Base-by-base conservation (phyloP, 768 basidiomycete species). In the Boletellus emodensis region DNA sequence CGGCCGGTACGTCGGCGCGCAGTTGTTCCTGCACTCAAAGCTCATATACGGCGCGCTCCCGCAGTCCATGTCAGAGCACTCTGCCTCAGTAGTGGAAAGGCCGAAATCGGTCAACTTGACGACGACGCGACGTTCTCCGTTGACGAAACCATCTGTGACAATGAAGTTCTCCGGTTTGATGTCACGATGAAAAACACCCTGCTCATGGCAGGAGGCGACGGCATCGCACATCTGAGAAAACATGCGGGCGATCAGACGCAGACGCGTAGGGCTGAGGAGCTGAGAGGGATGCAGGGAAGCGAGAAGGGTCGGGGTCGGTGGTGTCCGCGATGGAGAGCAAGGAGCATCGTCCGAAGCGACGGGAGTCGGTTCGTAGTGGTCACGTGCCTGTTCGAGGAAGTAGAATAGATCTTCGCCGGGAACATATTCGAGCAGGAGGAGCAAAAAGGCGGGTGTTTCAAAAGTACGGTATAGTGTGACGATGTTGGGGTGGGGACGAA, bases 111-210 rank as follows among this genome's bases (percentile, higher is more conserved):
- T 84, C 55, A 99, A 79, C 75, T 99, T 99, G 74, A 97, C 94
- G 47, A 95, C 73, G 53, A 99, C 95, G 64, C 87, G 87, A 61
- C 91, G 83, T 67, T 92, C 90, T n/a, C 74, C 64, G 17, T 79
- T 76, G 34, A 72, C 65, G 68, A 79, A 81, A 14, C 83, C 90
- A 61, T 94, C 90, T 0, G 91, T 93, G 62, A 94, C 91, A 66
- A 94, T 94, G 61, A 94, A 94, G 73, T 98, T 97, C 75, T 98
- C 95, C 0, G 95, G 95, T 74, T 99, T 99, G 80, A 99, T 97
- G 70, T 99, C 95, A 53, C 95, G 84, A 66, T 99, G 95, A 65
- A 86, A 92, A 54, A 99, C 89, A 34, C 85, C 85, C 54, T 86
- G 83, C 15, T 85, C 85, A 65, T 99, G 95, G 71, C 95, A 97